These are phyloP conservation scores for Talaromyces borbonicus DNA, from an alignment of 495 filamentous ascomycete species.

Conservation along the genomic window DNA sequence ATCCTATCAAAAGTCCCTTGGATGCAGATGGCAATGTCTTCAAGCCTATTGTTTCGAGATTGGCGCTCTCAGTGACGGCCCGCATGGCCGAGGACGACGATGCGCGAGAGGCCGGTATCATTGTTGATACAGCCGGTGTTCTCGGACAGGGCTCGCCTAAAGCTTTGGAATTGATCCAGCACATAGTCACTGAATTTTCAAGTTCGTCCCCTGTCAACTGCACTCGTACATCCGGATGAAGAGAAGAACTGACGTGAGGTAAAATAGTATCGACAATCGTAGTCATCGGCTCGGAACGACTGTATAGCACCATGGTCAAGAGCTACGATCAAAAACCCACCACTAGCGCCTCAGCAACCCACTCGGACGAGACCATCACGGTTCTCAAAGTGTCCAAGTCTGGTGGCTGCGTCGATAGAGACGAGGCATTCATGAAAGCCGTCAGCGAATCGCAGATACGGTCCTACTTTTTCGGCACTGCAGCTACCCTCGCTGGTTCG, in stretches of 20 bases:
- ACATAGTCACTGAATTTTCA: conserved; percentile 81
- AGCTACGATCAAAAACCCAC: conserved; percentile 60
- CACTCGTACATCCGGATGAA: not conserved
- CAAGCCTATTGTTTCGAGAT: conserved; percentile 60
- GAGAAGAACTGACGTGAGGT: not conserved
- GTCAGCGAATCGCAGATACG: conserved; percentile 65
- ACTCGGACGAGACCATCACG: conserved; percentile 50
- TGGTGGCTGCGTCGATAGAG: conserved; percentile 76
- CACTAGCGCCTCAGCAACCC: conserved; percentile 32
- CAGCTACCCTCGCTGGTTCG: conserved; percentile 29
- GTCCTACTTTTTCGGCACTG: conserved; percentile 88
- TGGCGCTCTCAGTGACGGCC: conserved; percentile 70
- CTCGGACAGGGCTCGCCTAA: conserved; percentile 49
- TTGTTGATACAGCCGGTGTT: conserved; percentile 77
- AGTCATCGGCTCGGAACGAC: conserved; percentile 71
- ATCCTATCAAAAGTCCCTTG: conserved; percentile 58
- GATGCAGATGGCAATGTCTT: conserved; percentile 66
- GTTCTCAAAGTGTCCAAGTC: conserved; percentile 78
- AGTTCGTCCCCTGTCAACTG: conserved; percentile 31
- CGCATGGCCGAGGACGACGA: conserved; percentile 70
- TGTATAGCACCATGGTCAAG: conserved; percentile 67
- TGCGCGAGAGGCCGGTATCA: conserved; percentile 60
- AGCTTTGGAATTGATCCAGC: conserved; percentile 64
- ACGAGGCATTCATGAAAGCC: conserved; percentile 62
- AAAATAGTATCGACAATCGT: conserved; percentile 62